Evolutionary conservation across 2,329 filamentous ascomycete genomes (phyloP).

Genomic region (Ascochyta pisi): DNA sequence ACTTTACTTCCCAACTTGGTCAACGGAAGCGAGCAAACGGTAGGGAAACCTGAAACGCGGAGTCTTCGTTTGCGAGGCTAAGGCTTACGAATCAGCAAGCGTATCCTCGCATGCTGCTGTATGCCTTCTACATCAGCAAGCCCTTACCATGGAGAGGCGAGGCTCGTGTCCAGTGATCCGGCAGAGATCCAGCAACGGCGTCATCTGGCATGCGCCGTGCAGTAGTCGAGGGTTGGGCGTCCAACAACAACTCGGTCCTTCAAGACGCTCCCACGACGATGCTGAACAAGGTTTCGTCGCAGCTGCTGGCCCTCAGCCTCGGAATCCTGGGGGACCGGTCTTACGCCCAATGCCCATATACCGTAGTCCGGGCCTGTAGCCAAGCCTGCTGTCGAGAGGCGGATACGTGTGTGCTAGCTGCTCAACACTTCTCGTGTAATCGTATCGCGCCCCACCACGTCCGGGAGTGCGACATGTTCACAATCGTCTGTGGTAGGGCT

Average conservation of each 20-base stretch:
- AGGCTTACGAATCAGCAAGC: conserved; percentile 46
- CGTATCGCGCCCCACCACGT: conserved; percentile 21
- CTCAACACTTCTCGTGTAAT: conserved; percentile 29
- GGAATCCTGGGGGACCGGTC: conserved; percentile 35
- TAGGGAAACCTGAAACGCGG: conserved; percentile 37
- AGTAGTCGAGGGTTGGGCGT: conserved; percentile 4
- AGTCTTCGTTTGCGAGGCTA: conserved; percentile 24
- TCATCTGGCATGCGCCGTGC: conserved; percentile 9
- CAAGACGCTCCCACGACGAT: conserved; percentile 4
- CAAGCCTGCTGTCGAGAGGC: conserved; percentile 26
- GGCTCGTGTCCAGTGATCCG: conserved; percentile 3
- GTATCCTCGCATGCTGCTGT: conserved; percentile 15
- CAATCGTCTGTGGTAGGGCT: conserved; percentile 6
- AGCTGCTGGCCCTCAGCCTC: conserved; percentile 42
- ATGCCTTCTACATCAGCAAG: conserved; percentile 13
- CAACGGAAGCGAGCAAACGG: conserved; percentile 21
- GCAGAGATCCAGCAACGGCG: conserved; percentile 4
- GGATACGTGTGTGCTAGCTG: conserved; percentile 27
- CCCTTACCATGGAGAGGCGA: too few relatives aligned
- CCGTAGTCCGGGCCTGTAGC: conserved; percentile 25
- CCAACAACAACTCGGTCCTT: not conserved
- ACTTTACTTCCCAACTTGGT: conserved; percentile 4
- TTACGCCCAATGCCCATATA: conserved; percentile 39
- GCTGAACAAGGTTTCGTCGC: conserved; percentile 29
- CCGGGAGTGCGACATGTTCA: conserved; percentile 12